phyloP scores from a whole-genome alignment of 2,329 filamentous ascomycete species.

The Penicillium brevicompactum region DNA sequence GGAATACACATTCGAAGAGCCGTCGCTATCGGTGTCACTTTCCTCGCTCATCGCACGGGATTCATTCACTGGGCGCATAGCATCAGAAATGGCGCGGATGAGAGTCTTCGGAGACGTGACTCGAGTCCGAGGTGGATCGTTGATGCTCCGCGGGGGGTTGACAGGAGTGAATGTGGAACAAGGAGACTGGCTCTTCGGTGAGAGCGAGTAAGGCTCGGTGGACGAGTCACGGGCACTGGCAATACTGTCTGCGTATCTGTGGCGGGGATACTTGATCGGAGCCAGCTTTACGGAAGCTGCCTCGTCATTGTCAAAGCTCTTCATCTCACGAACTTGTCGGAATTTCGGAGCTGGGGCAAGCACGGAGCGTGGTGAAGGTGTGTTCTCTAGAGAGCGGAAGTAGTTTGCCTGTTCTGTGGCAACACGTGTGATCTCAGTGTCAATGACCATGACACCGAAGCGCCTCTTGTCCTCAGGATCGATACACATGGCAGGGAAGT shows the following conservation, averaged over 20 bases:
- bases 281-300: neutral
- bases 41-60: slow-evolving; percentile 12
- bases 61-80: slow-evolving; percentile 3
- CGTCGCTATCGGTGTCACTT: slow-evolving; percentile 15
- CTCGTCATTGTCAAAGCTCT: neutral
- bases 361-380: neutral
- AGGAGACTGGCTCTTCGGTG: slow-evolving; percentile 43
- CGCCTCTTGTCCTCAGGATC: slow-evolving; percentile 60
- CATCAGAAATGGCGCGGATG: slow-evolving; percentile 21
- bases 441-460: slow-evolving; percentile 69
- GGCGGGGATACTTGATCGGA: slow-evolving; percentile 20
- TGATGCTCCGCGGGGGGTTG: slow-evolving; percentile 40
- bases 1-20: slow-evolving; percentile 11
- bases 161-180: slow-evolving; percentile 43
- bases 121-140: slow-evolving; percentile 6
- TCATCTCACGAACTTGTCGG: slow-evolving; percentile 13
- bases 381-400: slow-evolving; percentile 37
- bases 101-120: slow-evolving; percentile 26
- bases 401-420: slow-evolving; percentile 47
- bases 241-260: slow-evolving; percentile 29
- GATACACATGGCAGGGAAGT: slow-evolving; percentile 74
- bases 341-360: slow-evolving; percentile 14
- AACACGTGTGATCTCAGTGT: slow-evolving; percentile 55
- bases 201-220: slow-evolving; percentile 39
- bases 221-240: slow-evolving; percentile 48